A percentile compares a stretch with the other conserved stretches of the same genome.
phyloP scores from a whole-genome alignment of 2,329 filamentous ascomycete species.

The Neoscytalidium dimidiatum region DNA sequence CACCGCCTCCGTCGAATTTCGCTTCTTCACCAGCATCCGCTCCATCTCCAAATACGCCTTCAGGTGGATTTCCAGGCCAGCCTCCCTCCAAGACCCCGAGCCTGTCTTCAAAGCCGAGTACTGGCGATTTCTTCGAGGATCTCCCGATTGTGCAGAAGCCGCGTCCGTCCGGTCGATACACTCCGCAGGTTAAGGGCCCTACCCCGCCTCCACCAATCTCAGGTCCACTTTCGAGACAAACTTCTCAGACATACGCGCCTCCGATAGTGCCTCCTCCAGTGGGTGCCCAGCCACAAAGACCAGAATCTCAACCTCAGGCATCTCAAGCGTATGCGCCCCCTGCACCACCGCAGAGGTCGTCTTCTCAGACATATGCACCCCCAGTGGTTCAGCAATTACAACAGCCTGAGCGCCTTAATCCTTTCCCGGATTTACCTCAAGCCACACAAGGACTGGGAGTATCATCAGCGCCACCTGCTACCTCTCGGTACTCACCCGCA shows the following conservation, averaged over 20 bases:
- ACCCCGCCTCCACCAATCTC: conserved; percentile 27
- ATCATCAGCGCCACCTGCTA: conserved; percentile 24
- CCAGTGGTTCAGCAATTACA: conserved; percentile 32
- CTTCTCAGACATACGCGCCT: conserved; percentile 8
- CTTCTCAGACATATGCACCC: conserved; percentile 15
- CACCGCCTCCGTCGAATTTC: conserved; percentile 32
- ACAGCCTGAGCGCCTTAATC: conserved; percentile 44
- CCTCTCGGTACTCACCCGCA: conserved; percentile 45
- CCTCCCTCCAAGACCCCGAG: conserved; percentile 26
- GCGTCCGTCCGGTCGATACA: conserved; percentile 40
- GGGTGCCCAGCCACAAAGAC: background rate
- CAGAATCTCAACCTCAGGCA: conserved; percentile 16
- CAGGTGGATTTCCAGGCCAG: conserved; percentile 20
- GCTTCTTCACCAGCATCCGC: conserved; percentile 45
- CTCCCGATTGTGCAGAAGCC: conserved; percentile 47
- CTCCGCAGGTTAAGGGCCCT: conserved; percentile 32
- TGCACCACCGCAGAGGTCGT: background rate
- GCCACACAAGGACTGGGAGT: conserved; percentile 29
- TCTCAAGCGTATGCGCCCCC: conserved; percentile 21
- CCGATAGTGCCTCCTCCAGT: conserved; percentile 2
- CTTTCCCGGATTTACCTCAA: conserved; percentile 41
- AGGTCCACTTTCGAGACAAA: conserved; percentile 6
- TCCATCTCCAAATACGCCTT: conserved; percentile 36
- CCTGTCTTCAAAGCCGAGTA: conserved; percentile 29
- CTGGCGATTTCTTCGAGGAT: conserved; percentile 51